Evolutionary conservation across 495 filamentous ascomycete genomes (phyloP), one percentile per base, ranked within the genome.

Genomic region (Trichoderma orchidacearum): DNA sequence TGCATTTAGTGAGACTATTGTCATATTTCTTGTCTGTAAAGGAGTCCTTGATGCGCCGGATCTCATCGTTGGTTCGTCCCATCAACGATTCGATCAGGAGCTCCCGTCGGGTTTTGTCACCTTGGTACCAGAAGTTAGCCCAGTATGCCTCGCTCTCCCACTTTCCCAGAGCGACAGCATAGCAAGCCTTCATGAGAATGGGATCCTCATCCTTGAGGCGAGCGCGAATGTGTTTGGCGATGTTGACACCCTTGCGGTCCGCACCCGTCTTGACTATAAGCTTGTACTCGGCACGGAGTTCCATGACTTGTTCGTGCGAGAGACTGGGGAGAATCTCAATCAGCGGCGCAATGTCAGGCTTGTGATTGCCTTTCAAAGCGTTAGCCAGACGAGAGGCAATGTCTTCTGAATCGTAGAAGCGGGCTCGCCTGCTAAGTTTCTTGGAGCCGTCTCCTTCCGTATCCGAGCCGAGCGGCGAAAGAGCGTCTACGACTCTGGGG

Each of bases 101-200:
- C 66, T 98, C 89, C 18, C 89, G 80, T 2, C 89, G 78, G 3
- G 82, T 86, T 61, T 86, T 88, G 59, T 88, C 85, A 32, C 86
- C 85, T 66, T 97, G 93, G 72, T 97, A 98, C 84, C 91, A 98
- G 70, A 88, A 95, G 64, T 97, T 98, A 48, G 94, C 92, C 89
- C 93, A 98, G 75, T 93, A 96, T 1, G 88, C 91, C 68, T 98
- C 93, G 54, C 81, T 84, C 72, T 96, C 93, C 86, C 89, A 98
- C 48, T 82, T 77, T 2, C 94, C 93, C 0, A 97, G 81, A 9
- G 93, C 92, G 6, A 87, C 90, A 5, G 89, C 86, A 66, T 96
- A 97, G 63, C 82, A 86, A 9, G 86, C 84, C 68, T 97, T 97
- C 70, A 89, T 90, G 56, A 96, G 85, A 55, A 70, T 68, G 5